phyloP scores from a whole-genome alignment of 2,329 filamentous ascomycete genomes.

The Drechslerella dactyloides region DNA sequence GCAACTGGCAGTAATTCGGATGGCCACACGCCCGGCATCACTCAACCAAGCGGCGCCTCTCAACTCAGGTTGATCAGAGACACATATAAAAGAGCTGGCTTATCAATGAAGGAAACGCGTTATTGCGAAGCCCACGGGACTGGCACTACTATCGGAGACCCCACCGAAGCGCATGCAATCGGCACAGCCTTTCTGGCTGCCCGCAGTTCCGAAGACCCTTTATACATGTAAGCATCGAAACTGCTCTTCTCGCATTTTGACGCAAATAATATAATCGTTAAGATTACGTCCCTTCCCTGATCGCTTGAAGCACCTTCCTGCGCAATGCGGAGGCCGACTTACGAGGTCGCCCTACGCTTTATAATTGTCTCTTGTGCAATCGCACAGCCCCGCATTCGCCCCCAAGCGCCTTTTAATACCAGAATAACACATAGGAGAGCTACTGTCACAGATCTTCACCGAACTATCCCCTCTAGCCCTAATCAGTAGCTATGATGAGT shows the following conservation, averaged over 20 bases:
- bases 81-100: constrained; percentile 60
- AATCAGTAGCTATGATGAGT: neutral
- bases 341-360: too few relatives aligned
- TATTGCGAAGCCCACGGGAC: constrained; percentile 68
- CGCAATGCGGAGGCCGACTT: too few relatives aligned
- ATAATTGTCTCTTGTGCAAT: too few relatives aligned
- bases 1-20: constrained; percentile 66
- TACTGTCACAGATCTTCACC: too few relatives aligned
- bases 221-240: constrained; percentile 54
- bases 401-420: too few relatives aligned
- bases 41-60: constrained; percentile 62
- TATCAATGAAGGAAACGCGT: constrained; percentile 16
- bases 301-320: too few relatives aligned
- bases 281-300: too few relatives aligned
- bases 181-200: constrained; percentile 20
- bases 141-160: constrained; percentile 63
- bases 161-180: constrained; percentile 29
- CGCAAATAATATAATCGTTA: neutral
- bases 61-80: constrained; percentile 62
- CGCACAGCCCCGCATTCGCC: too few relatives aligned
- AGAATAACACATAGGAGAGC: too few relatives aligned
- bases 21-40: constrained; percentile 66
- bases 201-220: neutral
- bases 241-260: constrained; percentile 57
- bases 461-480: too few relatives aligned